Percentiles rank a stretch among this genome's conserved stretches.
phyloP scores from a whole-genome alignment of 768 basidiomycete species.

The Naganishia onofrii region DNA sequence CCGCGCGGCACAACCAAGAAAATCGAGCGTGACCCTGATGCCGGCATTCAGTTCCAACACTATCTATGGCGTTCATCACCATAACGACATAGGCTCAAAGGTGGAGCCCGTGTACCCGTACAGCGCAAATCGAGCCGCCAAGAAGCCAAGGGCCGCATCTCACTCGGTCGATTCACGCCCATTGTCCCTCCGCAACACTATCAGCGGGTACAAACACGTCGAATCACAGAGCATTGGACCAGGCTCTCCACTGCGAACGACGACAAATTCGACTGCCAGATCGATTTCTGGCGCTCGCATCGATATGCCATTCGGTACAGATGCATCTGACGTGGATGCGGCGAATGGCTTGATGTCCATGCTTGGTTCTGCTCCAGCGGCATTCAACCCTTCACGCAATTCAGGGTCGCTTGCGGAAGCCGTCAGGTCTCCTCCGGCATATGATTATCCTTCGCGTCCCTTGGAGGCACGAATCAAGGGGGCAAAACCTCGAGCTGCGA shows the following conservation, averaged over 20 bases:
- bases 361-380: conserved; percentile 17
- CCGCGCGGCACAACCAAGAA: neutral
- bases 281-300: conserved; percentile 8
- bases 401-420: neutral
- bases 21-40: neutral
- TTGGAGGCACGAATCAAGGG: neutral
- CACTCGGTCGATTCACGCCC: conserved; percentile 18
- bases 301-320: conserved; percentile 12
- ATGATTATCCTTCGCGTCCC: neutral
- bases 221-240: neutral
- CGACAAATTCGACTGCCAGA: neutral
- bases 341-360: conserved; percentile 23
- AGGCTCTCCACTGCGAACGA: neutral
- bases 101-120: neutral
- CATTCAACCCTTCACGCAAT: conserved; percentile 16
- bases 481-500: conserved; percentile 13
- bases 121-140: neutral
- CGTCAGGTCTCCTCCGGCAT: neutral
- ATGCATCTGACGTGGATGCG: conserved; percentile 16
- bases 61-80: conserved; percentile 12
- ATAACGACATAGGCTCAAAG: neutral
- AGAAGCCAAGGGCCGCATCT: conserved; percentile 11
- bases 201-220: conserved; percentile 12
- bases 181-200: neutral
- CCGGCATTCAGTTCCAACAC: conserved; percentile 17